Percentiles rank a stretch among this genome's conserved stretches.
Conservation (phyloP, 352 stramenopile genomes). For the Phytopythium mirpurense region DNA sequence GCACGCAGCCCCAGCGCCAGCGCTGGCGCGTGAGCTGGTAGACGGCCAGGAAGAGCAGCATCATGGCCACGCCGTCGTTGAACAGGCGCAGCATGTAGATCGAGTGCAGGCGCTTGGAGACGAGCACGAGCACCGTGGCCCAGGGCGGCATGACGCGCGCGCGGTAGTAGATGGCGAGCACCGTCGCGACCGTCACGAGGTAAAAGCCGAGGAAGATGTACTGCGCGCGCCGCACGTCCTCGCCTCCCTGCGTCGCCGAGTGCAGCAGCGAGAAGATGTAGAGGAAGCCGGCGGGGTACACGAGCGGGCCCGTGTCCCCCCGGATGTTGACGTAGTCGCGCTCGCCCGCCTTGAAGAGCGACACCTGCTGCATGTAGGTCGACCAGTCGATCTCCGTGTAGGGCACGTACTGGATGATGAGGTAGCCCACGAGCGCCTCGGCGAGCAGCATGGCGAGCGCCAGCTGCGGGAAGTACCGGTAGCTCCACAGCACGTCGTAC, state of each 20-base stretch:
- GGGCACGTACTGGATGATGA: conserved; percentile 79
- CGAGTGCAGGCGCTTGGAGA: conserved; percentile 96
- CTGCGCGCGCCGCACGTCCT: conserved; percentile 88
- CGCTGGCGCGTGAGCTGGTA: conserved; percentile 81
- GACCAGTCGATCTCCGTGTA: conserved; percentile 99
- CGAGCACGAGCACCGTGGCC: conserved; percentile 86
- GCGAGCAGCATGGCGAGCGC: conserved; percentile 46
- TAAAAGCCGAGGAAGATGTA: conserved; percentile 95
- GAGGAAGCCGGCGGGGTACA: conserved; percentile 98
- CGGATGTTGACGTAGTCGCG: conserved; percentile 95
- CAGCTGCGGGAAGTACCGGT: conserved; percentile 74
- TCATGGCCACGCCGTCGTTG: conserved; percentile 97
- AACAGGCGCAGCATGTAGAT: conserved; percentile 99
- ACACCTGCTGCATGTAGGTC: conserved; percentile 99
- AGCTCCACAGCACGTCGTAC: conserved; percentile 86
- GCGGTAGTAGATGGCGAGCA: conserved; percentile 89
- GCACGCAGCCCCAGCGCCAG: conserved; percentile 86
- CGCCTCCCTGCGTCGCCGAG: conserved; percentile 81
- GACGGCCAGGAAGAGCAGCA: conserved; percentile 92
- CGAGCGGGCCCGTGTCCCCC: conserved; percentile 95
- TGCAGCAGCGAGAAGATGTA: conserved; percentile 95
- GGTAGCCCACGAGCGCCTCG: conserved; percentile 55
- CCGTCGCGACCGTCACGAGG: conserved; percentile 83
- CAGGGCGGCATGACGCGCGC: conserved; percentile 77
- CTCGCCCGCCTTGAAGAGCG: conserved; percentile 90